Conservation (phyloP, 1,139 yeast species). For the Zygosaccharomyces pseudobailii region DNA sequence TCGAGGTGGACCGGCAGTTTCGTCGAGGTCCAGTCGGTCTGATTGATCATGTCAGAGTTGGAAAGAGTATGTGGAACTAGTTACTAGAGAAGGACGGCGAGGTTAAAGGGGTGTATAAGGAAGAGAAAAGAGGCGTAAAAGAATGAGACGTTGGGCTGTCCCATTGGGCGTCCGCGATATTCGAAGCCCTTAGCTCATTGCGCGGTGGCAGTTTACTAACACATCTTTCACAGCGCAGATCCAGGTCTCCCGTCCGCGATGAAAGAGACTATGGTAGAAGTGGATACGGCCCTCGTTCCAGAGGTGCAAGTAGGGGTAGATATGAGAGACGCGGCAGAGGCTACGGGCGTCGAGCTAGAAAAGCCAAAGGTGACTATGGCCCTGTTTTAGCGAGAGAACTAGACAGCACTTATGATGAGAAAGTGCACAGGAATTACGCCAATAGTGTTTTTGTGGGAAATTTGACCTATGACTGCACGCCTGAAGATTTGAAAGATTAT, state of each 20-base stretch:
- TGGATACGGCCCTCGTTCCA: slow-evolving; percentile 13
- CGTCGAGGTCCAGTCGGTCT: not conserved
- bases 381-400: slow-evolving; percentile 30
- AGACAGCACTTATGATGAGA: slow-evolving; percentile 34
- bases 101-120: not conserved
- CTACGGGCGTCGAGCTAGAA: slow-evolving; percentile 20
- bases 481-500: slow-evolving; percentile 54
- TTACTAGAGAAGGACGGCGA: not conserved
- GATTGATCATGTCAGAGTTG: slow-evolving; percentile 2
- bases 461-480: slow-evolving; percentile 59
- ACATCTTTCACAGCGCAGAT: slow-evolving; percentile 20
- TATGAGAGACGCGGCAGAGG: slow-evolving; percentile 28
- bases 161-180: not conserved
- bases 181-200: not conserved
- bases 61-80: slow-evolving; percentile 3
- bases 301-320: slow-evolving; percentile 25
- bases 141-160: not conserved
- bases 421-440: slow-evolving; percentile 60
- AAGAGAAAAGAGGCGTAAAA: not conserved
- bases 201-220: slow-evolving; percentile 10
- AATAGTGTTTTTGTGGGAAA: slow-evolving; percentile 72
- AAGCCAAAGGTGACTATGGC: slow-evolving; percentile 21
- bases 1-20: not conserved
- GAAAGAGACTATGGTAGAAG: slow-evolving; percentile 14
- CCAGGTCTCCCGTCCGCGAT: slow-evolving; percentile 26